Evolutionary conservation across 2,329 filamentous ascomycete species (phyloP).

Genomic region (Trichoderma citrinoviride): DNA sequence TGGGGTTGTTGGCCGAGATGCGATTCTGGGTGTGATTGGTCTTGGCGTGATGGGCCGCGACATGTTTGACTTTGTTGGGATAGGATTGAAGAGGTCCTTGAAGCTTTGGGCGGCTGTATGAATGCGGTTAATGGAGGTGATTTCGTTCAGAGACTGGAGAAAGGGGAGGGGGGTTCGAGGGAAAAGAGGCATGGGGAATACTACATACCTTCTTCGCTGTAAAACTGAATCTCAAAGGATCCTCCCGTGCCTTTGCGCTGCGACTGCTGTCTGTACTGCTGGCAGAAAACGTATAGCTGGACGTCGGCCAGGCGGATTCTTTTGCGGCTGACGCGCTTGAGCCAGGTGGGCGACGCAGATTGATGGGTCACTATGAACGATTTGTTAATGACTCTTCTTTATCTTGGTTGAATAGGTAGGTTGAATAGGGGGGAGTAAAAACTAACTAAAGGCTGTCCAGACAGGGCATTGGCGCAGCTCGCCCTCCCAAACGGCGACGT

Average conservation of each 20-base stretch:
- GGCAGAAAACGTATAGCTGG: slow-evolving; percentile 58
- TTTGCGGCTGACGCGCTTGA: slow-evolving; percentile 47
- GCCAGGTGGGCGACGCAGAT: slow-evolving; percentile 48
- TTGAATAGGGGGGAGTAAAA: too few relatives aligned
- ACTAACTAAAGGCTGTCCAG: slow-evolving; percentile 62
- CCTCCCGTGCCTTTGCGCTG: slow-evolving; percentile 49
- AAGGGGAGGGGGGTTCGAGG: too few relatives aligned
- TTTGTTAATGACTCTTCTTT: not conserved
- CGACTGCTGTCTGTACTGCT: slow-evolving; percentile 51
- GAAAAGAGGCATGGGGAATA: not conserved
- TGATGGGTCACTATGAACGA: slow-evolving; percentile 50
- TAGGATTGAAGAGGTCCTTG: slow-evolving; percentile 40
- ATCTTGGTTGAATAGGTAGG: not conserved
- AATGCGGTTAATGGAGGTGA: too few relatives aligned
- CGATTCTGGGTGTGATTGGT: not conserved
- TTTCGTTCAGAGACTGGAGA: not conserved
- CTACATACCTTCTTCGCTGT: slow-evolving; percentile 40
- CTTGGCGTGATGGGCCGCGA: slow-evolving; percentile 16
- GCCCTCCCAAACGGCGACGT: slow-evolving; percentile 56
- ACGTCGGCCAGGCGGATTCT: slow-evolving; percentile 54
- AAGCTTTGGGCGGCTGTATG: slow-evolving; percentile 39
- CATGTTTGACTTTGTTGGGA: slow-evolving; percentile 18
- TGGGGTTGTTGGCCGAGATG: slow-evolving; percentile 10
- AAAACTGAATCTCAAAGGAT: slow-evolving; percentile 53
- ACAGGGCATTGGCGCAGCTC: slow-evolving; percentile 54